Evolutionary conservation across 441 rosid species (phyloP).

Genomic region (Jatropha podagrica): DNA sequence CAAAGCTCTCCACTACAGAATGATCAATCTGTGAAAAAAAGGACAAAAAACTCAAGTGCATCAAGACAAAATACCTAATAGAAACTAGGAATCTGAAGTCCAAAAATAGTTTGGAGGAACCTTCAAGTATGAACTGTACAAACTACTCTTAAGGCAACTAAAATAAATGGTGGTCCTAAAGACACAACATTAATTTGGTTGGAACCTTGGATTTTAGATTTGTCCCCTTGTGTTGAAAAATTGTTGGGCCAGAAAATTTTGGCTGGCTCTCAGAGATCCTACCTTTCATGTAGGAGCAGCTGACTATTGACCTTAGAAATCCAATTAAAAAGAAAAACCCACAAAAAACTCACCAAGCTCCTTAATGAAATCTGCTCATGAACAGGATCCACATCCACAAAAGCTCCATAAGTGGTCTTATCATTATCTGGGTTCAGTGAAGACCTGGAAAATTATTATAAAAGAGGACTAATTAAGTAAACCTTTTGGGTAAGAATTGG

Average conservation of each 20-base stretch:
- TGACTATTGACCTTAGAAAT: slow-evolving; percentile 2
- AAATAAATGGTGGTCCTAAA: too few relatives aligned
- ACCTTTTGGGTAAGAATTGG: background rate
- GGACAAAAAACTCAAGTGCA: background rate
- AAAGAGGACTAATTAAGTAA: background rate
- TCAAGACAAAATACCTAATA: background rate
- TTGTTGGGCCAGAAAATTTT: background rate
- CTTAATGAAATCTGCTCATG: slow-evolving; percentile 51
- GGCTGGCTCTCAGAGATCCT: background rate
- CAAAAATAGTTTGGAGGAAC: slow-evolving; percentile 1
- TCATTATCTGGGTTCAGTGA: slow-evolving; percentile 54
- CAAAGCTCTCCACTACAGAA: slow-evolving; percentile 83
- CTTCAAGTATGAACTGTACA: background rate
- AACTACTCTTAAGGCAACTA: background rate
- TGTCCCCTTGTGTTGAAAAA: background rate
- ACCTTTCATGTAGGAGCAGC: background rate
- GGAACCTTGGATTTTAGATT: background rate
- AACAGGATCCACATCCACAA: slow-evolving; percentile 55
- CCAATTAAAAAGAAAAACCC: background rate
- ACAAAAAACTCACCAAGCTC: slow-evolving; percentile 55
- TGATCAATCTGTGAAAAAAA: slow-evolving; percentile 55
- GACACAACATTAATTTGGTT: too few relatives aligned
- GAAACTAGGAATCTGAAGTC: slow-evolving; percentile 3
- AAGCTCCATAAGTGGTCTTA: slow-evolving; percentile 70
- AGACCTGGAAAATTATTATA: slow-evolving; percentile 40